Evolutionary conservation across 768 basidiomycete species (phyloP).

Genomic region (Pholiota conissans): DNA sequence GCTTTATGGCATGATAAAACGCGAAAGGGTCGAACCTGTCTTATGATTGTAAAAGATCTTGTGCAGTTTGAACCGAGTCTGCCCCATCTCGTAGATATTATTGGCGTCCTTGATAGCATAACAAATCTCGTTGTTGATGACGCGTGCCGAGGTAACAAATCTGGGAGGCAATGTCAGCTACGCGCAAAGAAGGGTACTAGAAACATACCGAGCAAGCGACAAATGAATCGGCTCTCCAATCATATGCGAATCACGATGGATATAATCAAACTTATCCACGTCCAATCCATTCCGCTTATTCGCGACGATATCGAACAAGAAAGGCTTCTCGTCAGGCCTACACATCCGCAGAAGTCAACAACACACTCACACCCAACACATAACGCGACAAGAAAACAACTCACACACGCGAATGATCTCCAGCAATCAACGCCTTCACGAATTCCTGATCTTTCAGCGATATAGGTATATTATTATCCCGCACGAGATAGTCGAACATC

Average conservation of each 20-base stretch:
- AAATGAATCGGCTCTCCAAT: slow-evolving; percentile 63
- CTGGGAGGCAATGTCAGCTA: slow-evolving; percentile 31
- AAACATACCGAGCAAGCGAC: slow-evolving; percentile 45
- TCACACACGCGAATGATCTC: slow-evolving; percentile 52
- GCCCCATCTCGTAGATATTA: slow-evolving; percentile 71
- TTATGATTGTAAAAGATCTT: slow-evolving; percentile 64
- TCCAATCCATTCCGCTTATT: slow-evolving; percentile 83
- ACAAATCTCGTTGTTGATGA: slow-evolving; percentile 73
- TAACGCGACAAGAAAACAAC: no score
- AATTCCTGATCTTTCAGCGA: slow-evolving; percentile 50
- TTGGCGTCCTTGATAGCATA: slow-evolving; percentile 83
- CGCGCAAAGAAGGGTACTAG: background rate
- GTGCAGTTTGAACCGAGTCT: slow-evolving; percentile 76
- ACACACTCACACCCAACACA: no score
- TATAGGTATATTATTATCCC: slow-evolving; percentile 53
- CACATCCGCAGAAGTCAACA: background rate
- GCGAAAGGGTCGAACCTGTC: background rate
- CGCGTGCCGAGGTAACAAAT: slow-evolving; percentile 72
- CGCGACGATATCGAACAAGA: slow-evolving; percentile 83
- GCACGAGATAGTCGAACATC: slow-evolving; percentile 76
- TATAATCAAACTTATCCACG: slow-evolving; percentile 92
- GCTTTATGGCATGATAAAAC: no score
- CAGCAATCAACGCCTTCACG: slow-evolving; percentile 79
- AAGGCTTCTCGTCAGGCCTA: slow-evolving; percentile 57
- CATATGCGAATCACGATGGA: slow-evolving; percentile 70